Percentiles rank a stretch among this genome's conserved stretches.
phyloP scores from a whole-genome alignment of 352 stramenopile genomes.

The Aphanomyces euteiches region DNA sequence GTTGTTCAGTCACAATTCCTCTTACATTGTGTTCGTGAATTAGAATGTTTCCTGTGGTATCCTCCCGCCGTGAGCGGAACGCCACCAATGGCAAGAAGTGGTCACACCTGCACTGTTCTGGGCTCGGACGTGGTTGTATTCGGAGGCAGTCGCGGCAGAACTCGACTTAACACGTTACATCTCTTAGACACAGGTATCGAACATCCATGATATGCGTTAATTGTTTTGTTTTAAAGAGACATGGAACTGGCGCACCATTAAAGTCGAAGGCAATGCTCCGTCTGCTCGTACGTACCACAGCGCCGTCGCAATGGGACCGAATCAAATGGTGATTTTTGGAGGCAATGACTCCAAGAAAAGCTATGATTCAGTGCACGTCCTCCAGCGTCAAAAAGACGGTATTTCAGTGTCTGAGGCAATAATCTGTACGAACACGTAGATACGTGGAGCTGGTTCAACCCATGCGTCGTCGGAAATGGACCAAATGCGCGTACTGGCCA shows the following conservation, averaged over 20 bases:
- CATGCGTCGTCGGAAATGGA: slow-evolving; percentile 60
- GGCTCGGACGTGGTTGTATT: slow-evolving; percentile 79
- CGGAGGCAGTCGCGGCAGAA: slow-evolving; percentile 64
- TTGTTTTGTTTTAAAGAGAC: slow-evolving; percentile 39
- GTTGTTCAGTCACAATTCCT: neutral
- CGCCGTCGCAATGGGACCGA: slow-evolving; percentile 51
- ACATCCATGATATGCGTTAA: neutral
- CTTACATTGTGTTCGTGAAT: neutral
- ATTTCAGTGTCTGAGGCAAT: slow-evolving; percentile 5
- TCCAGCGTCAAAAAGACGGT: slow-evolving; percentile 50
- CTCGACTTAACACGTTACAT: slow-evolving; percentile 67
- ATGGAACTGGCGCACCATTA: slow-evolving; percentile 88
- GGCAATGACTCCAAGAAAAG: slow-evolving; percentile 89
- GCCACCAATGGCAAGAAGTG: slow-evolving; percentile 55
- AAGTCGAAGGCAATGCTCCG: slow-evolving; percentile 84
- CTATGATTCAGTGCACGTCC: slow-evolving; percentile 90
- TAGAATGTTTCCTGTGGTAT: slow-evolving; percentile 92
- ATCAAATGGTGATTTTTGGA: slow-evolving; percentile 90
- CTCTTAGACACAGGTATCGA: slow-evolving; percentile 62
- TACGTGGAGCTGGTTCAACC: slow-evolving; percentile 86
- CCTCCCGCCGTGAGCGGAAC: slow-evolving; percentile 78
- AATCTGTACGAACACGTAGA: slow-evolving; percentile 11
- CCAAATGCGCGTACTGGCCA: slow-evolving; percentile 86
- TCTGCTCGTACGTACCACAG: slow-evolving; percentile 89
- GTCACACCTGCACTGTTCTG: slow-evolving; percentile 70